Conservation (phyloP, 176 grass and related monocot species). For the Oryza officinalis region DNA sequence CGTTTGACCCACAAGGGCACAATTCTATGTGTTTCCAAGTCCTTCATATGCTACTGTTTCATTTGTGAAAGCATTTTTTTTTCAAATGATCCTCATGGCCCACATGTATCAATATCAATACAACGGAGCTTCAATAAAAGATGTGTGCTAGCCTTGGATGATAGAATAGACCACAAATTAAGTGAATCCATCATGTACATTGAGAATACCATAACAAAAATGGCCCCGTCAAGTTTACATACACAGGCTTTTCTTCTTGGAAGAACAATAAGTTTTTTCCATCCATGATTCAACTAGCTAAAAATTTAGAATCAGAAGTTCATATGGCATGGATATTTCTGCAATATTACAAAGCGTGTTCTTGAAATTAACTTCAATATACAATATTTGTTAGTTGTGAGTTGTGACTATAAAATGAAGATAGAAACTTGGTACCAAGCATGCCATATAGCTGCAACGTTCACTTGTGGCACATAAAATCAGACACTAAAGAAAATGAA, state of each 20-base stretch:
- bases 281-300: neutral
- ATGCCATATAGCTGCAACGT: neutral
- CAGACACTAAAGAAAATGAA: neutral
- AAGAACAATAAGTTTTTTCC: neutral
- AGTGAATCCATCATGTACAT: neutral
- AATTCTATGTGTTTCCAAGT: neutral
- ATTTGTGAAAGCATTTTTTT: neutral
- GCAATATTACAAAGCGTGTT: neutral
- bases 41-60: neutral
- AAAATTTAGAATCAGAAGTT: conserved; percentile 11
- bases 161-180: neutral
- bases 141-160: neutral
- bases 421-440: neutral
- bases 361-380: neutral
- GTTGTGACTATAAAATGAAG: conserved; percentile 9
- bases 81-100: neutral
- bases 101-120: neutral
- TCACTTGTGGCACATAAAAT: neutral
- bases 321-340: neutral
- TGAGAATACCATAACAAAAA: neutral
- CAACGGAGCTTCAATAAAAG: neutral
- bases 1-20: neutral
- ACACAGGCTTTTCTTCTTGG: neutral
- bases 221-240: neutral
- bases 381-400: neutral